Conservation (phyloP, 306 rosid genomes). For the Mucuna pruriens region DNA sequence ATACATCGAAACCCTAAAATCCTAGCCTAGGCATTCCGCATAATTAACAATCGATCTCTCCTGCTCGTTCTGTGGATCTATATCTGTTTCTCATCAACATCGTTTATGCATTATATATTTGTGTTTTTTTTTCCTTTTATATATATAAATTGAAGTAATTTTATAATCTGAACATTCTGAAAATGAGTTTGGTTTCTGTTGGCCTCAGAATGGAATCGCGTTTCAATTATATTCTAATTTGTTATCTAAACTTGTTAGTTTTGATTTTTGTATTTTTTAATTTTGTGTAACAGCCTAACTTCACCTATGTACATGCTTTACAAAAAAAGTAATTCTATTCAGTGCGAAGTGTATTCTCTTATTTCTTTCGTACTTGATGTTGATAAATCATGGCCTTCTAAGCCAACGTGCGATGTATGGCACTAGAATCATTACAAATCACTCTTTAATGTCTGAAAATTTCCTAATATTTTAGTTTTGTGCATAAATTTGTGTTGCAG, state of each 20-base stretch:
- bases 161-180: conserved; percentile 4
- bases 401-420: not conserved
- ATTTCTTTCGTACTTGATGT: not conserved
- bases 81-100: not conserved
- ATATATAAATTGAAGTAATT: not conserved
- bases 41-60: not conserved
- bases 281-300: not conserved
- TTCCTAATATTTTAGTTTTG: not conserved
- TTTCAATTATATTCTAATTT: not conserved
- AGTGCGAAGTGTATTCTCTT: too few species aligned
- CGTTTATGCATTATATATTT: not conserved
- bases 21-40: not conserved
- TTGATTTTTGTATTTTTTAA: not conserved
- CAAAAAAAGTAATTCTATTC: not conserved
- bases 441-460: not conserved
- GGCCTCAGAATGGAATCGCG: not conserved
- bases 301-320: too few species aligned
- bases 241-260: not conserved
- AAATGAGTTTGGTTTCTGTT: not conserved
- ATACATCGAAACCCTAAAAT: not conserved
- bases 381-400: not conserved
- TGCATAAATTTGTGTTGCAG: conserved; percentile 54
- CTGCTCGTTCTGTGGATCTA: not conserved
- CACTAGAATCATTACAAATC: not conserved
- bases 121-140: not conserved